phyloP scores from a whole-genome alignment of 495 filamentous ascomycete species.

The Hyaloscypha hepaticicola region DNA sequence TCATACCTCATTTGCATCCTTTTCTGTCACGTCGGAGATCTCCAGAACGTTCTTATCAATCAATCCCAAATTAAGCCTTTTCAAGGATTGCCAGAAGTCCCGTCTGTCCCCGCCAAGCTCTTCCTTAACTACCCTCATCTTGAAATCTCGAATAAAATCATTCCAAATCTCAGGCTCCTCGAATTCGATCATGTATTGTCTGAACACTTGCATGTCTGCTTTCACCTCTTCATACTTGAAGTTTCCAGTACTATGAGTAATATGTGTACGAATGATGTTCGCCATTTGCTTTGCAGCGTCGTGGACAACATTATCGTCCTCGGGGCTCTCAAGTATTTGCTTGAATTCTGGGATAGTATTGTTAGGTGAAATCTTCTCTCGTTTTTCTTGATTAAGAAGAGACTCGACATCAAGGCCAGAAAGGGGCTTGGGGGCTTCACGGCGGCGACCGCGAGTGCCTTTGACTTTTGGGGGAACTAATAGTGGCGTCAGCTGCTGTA shows the following conservation, averaged over 20 bases:
- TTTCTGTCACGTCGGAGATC: conserved; percentile 60
- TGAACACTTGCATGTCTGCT: conserved; percentile 74
- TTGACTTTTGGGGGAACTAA: conserved; percentile 82
- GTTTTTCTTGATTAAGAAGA: conserved; percentile 58
- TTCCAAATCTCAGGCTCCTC: conserved; percentile 82
- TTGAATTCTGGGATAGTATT: conserved; percentile 95
- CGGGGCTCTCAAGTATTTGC: conserved; percentile 62
- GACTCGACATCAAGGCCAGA: conserved; percentile 87
- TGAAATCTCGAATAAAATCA: conserved; percentile 66
- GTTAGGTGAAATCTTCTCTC: conserved; percentile 62
- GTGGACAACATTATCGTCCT: conserved; percentile 59
- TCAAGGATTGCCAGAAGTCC: conserved; percentile 78
- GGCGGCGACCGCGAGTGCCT: conserved; percentile 61
- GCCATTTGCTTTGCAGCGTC: conserved; percentile 75
- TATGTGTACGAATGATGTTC: conserved; percentile 65
- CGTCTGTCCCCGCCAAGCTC: conserved; percentile 77
- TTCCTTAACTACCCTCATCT: conserved; percentile 65
- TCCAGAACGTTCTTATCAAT: conserved; percentile 63
- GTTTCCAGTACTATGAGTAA: conserved; percentile 73
- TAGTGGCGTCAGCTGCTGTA: not conserved
- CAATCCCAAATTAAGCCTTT: conserved; percentile 62
- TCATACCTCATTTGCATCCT: conserved; percentile 54
- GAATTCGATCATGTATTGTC: conserved; percentile 70
- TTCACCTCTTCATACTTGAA: conserved; percentile 69
- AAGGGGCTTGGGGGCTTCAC: conserved; percentile 74